Percentiles rank a stretch among this genome's conserved stretches.
Evolutionary conservation across 495 filamentous ascomycete genomes (phyloP).

Genomic region (Penicillium soppii): DNA sequence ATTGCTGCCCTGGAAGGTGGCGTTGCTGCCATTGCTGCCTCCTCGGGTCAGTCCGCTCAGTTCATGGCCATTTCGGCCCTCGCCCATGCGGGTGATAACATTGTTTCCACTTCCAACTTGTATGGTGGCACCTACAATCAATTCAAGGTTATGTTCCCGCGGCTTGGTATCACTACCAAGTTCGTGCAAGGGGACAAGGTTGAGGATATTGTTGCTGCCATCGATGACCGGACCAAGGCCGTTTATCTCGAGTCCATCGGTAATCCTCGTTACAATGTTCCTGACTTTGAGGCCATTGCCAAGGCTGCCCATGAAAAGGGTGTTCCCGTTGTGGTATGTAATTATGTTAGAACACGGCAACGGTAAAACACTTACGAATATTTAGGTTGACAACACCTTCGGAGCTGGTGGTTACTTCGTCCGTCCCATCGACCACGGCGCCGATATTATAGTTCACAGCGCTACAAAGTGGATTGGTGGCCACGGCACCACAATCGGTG

Average conservation of each 20-base stretch:
- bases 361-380: background rate
- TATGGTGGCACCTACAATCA: constrained; percentile 99
- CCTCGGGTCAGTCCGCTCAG: constrained; percentile 91
- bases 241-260: constrained; percentile 95
- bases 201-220: constrained; percentile 76
- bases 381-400: constrained; percentile 93
- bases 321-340: constrained; percentile 77
- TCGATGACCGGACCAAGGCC: constrained; percentile 96
- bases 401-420: constrained; percentile 92
- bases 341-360: background rate
- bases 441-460: constrained; percentile 92
- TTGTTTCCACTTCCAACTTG: constrained; percentile 86
- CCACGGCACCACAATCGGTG: constrained; percentile 93
- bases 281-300: constrained; percentile 81
- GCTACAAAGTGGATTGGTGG: constrained; percentile 99
- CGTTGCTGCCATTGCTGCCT: constrained; percentile 82
- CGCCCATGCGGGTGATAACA: constrained; percentile 87
- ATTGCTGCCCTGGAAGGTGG: constrained; percentile 95
- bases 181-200: constrained; percentile 85
- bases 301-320: constrained; percentile 78
- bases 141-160: constrained; percentile 87
- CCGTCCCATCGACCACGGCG: constrained; percentile 88
- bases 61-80: constrained; percentile 90
- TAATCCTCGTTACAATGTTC: constrained; percentile 93
- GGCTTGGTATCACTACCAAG: constrained; percentile 85